A percentile compares a stretch with the other conserved stretches of the same genome.
Conservation (phyloP, 139 green algal genomes). For the Chlamydomonas asymmetrica region DNA sequence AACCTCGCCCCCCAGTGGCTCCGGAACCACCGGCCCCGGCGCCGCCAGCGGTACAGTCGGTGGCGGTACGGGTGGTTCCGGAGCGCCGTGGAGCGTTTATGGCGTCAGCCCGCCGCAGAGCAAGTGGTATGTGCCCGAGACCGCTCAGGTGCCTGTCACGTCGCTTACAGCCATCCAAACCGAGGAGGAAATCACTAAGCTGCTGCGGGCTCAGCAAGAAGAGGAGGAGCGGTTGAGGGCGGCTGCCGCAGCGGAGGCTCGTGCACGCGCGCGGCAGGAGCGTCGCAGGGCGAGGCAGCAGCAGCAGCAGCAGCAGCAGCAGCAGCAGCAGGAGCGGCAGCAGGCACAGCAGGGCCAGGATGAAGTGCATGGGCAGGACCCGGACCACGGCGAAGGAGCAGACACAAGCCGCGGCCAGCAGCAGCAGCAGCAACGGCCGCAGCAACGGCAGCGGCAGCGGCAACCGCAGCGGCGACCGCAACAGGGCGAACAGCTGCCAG, state of each 20-base stretch:
- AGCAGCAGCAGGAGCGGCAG: background rate
- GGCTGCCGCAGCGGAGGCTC: background rate
- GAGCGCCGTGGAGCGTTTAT: background rate
- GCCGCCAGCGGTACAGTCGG: background rate
- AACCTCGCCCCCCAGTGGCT: background rate
- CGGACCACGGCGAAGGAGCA: background rate
- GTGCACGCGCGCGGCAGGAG: background rate
- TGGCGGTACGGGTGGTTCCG: too few species aligned
- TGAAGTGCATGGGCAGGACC: background rate
- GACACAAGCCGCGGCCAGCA: background rate
- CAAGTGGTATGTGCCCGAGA: conserved; percentile 34
- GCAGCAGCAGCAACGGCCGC: background rate
- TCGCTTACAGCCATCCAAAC: conserved; percentile 27
- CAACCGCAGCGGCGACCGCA: background rate
- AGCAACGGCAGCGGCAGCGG: background rate
- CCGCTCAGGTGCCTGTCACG: background rate
- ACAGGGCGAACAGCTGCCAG: too few species aligned
- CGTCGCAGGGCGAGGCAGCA: background rate
- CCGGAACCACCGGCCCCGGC: background rate
- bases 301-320: background rate
- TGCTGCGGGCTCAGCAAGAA: background rate
- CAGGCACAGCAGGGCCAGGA: background rate
- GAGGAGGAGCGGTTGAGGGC: background rate
- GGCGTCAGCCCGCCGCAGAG: background rate
- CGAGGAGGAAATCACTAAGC: conserved; percentile 28